A percentile compares a stretch with the other conserved stretches of the same genome.
Conservation (phyloP, 1,139 yeast genomes). For the Starmera stellimalicola region DNA sequence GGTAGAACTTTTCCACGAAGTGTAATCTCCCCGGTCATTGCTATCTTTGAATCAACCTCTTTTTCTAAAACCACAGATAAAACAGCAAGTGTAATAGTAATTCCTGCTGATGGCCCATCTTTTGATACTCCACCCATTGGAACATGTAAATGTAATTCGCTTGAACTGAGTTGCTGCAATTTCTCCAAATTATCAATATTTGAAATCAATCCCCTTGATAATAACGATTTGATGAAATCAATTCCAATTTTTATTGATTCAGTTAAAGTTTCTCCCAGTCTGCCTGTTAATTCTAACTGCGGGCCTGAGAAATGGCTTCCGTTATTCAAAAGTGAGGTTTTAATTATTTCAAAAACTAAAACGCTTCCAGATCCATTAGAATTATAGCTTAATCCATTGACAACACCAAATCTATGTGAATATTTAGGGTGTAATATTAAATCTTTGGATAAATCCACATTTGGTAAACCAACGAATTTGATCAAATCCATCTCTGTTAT, state of each 20-base stretch:
- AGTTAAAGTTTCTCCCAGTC: constrained; percentile 72
- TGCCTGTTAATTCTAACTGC: constrained; percentile 60
- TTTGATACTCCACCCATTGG: constrained; percentile 85
- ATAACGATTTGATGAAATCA: constrained; percentile 60
- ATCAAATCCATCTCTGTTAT: constrained; percentile 38
- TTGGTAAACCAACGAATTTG: constrained; percentile 44
- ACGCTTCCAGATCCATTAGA: constrained; percentile 85
- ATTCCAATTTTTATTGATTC: constrained; percentile 79
- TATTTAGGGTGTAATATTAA: constrained; percentile 18
- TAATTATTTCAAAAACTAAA: constrained; percentile 70
- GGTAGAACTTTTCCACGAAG: constrained; percentile 79
- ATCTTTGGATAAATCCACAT: constrained; percentile 25
- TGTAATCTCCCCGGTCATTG: constrained; percentile 94
- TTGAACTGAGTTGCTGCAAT: constrained; percentile 36
- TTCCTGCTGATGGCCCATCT: constrained; percentile 94
- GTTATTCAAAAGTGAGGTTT: constrained; percentile 32
- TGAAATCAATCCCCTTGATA: constrained; percentile 24
- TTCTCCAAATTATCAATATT: constrained; percentile 20
- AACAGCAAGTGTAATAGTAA: constrained; percentile 78
- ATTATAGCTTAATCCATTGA: constrained; percentile 85
- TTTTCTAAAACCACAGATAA: constrained; percentile 60
- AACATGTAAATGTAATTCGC: constrained; percentile 75
- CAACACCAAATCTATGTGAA: constrained; percentile 56
- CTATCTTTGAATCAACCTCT: constrained; percentile 60
- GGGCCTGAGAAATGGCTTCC: constrained; percentile 16